These are phyloP conservation scores for Psidium friedrichsthalianum DNA, from an alignment of 345 rosid genomes.

Conservation along the genomic window DNA sequence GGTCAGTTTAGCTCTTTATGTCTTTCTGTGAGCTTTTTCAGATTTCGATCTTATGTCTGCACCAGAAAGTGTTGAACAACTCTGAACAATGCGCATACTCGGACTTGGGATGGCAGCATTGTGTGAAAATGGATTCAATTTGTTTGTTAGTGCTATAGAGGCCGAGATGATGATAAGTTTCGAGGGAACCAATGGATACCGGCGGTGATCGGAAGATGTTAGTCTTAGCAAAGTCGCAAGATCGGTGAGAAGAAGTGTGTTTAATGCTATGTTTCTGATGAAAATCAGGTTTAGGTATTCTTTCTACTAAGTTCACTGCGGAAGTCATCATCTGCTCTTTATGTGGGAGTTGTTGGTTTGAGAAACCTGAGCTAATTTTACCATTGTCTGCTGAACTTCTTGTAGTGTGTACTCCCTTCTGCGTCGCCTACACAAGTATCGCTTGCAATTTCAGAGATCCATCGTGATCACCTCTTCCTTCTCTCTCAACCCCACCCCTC, in stretches of 20 bases:
- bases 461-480: no score
- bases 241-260: background rate
- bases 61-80: background rate
- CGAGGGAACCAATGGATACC: background rate
- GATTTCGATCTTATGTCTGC: background rate
- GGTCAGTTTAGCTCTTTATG: background rate
- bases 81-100: background rate
- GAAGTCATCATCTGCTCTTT: background rate
- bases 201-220: background rate
- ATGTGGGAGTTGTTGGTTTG: background rate
- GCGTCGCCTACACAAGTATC: no score
- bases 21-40: background rate
- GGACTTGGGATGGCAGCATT: background rate
- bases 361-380: background rate
- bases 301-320: background rate
- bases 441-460: no score
- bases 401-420: no score
- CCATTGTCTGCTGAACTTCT: background rate
- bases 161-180: background rate
- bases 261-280: background rate
- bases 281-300: background rate
- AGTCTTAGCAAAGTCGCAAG: background rate
- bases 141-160: background rate
- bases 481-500: no score
- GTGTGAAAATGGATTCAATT: background rate